Percentiles rank a stretch among this genome's conserved stretches.
Evolutionary conservation across 495 filamentous ascomycete genomes (phyloP).

Genomic region (Geopyxis carbonaria): DNA sequence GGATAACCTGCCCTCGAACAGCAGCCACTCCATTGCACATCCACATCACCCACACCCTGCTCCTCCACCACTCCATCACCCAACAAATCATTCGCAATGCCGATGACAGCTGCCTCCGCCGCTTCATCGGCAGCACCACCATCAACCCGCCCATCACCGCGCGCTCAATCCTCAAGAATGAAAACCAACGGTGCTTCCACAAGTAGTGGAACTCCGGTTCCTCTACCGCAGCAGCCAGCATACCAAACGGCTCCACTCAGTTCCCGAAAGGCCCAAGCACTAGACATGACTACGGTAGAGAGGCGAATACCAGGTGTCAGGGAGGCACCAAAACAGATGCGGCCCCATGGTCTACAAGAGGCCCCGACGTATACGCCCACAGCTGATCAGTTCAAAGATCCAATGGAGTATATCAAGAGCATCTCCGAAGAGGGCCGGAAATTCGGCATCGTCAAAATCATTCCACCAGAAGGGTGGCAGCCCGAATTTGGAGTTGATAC

Average conservation of each 20-base stretch:
- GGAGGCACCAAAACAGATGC: slow-evolving; percentile 52
- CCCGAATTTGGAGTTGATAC: slow-evolving; percentile 92
- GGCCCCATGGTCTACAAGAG: slow-evolving; percentile 71
- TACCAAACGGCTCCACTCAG: slow-evolving; percentile 39
- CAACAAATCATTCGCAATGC: slow-evolving; percentile 7
- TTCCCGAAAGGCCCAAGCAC: slow-evolving; percentile 48
- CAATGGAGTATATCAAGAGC: slow-evolving; percentile 77
- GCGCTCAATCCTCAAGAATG: slow-evolving; percentile 25
- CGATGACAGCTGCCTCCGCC: slow-evolving; percentile 20
- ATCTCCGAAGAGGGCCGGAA: slow-evolving; percentile 67
- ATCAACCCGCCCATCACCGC: slow-evolving; percentile 22
- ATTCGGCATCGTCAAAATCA: slow-evolving; percentile 87
- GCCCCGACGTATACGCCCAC: slow-evolving; percentile 85
- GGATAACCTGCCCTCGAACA: too few relatives aligned
- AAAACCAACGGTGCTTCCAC: slow-evolving; percentile 16
- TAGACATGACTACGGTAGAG: slow-evolving; percentile 84
- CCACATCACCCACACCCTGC: too few relatives aligned
- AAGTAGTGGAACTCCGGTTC: slow-evolving; percentile 15
- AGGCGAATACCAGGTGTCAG: slow-evolving; percentile 60
- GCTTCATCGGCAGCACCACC: slow-evolving; percentile 26
- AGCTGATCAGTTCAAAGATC: slow-evolving; percentile 85
- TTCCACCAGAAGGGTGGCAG: slow-evolving; percentile 86
- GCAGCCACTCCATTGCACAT: too few relatives aligned
- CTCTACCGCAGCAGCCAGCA: slow-evolving; percentile 10
- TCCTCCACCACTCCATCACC: background rate